Evolutionary conservation across 2,329 filamentous ascomycete species (phyloP).

Genomic region (Talaromyces amestolkiae): DNA sequence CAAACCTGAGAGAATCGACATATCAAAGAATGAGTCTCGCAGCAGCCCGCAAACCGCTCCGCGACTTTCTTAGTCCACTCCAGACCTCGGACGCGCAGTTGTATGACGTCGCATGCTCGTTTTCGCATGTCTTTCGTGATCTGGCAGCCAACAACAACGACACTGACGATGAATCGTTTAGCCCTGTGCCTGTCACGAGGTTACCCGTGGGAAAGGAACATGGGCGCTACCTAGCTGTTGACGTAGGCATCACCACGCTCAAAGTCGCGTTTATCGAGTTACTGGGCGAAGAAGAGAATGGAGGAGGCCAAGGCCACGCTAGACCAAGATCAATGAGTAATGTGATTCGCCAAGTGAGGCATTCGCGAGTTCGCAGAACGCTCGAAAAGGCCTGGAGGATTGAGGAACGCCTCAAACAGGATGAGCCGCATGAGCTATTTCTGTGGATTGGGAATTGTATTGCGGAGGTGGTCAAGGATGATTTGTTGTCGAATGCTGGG

Average conservation of each 20-base stretch:
- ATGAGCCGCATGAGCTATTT: constrained; percentile 20
- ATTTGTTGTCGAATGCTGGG: constrained; percentile 16
- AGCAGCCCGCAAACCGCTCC: constrained; percentile 11
- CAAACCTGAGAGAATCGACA: background rate
- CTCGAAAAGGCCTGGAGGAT: constrained; percentile 20
- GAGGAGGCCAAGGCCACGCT: too few relatives aligned
- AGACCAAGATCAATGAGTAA: constrained; percentile 15
- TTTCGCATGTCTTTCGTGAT: constrained; percentile 17
- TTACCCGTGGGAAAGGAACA: constrained; percentile 16
- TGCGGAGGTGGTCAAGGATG: constrained; percentile 20
- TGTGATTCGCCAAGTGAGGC: constrained; percentile 16
- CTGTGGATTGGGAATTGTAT: constrained; percentile 21
- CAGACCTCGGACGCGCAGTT: constrained; percentile 13
- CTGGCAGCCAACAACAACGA: constrained; percentile 8
- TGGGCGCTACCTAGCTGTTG: constrained; percentile 18
- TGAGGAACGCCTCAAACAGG: constrained; percentile 18
- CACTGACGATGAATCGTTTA: constrained; percentile 11
- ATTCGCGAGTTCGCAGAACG: constrained; percentile 15
- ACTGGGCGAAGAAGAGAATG: constrained; percentile 11
- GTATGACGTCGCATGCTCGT: constrained; percentile 18
- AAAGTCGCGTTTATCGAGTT: constrained; percentile 20
- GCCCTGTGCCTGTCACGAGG: constrained; percentile 17
- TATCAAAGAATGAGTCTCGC: constrained; percentile 16
- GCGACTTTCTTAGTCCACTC: constrained; percentile 18
- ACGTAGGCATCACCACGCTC: constrained; percentile 19